phyloP scores from a whole-genome alignment of 1,284 basidiomycete genomes.

The Thelephora terrestris region DNA sequence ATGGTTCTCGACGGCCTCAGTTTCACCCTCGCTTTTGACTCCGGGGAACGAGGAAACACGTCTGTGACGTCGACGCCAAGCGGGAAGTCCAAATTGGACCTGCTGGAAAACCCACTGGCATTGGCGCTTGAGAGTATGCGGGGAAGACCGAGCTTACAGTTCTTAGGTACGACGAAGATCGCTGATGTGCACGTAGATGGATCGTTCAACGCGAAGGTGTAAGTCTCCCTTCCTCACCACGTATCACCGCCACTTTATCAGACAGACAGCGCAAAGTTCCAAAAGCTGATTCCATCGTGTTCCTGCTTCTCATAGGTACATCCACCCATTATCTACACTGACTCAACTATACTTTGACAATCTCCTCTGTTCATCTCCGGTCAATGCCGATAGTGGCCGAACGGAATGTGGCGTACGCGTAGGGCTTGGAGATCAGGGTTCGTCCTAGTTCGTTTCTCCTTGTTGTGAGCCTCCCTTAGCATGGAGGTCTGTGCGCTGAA shows the following conservation, averaged over 20 bases:
- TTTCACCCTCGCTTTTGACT: constrained; percentile 40
- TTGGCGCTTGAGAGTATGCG: constrained; percentile 73
- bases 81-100: constrained; percentile 9
- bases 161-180: constrained; percentile 44
- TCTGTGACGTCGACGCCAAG: constrained; percentile 7
- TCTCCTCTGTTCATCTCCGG: constrained; percentile 44
- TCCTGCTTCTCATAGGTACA: constrained; percentile 36
- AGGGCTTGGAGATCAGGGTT: constrained; percentile 44
- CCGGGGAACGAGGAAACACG: constrained; percentile 8
- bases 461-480: neutral
- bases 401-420: constrained; percentile 50
- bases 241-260: too few species aligned
- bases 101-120: constrained; percentile 60
- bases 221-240: constrained; percentile 18
- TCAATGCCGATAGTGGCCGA: constrained; percentile 26
- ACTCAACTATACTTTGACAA: constrained; percentile 62
- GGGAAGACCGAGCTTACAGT: constrained; percentile 52
- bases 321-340: constrained; percentile 55
- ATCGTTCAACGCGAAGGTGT: constrained; percentile 53
- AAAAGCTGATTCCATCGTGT: neutral
- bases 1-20: constrained; percentile 63
- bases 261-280: neutral
- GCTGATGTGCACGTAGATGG: constrained; percentile 50
- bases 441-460: neutral
- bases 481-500: too few species aligned